These are phyloP conservation scores for Vitis labrusca DNA, from an alignment of 164 flowering plant genomes.

Conservation along the genomic window DNA sequence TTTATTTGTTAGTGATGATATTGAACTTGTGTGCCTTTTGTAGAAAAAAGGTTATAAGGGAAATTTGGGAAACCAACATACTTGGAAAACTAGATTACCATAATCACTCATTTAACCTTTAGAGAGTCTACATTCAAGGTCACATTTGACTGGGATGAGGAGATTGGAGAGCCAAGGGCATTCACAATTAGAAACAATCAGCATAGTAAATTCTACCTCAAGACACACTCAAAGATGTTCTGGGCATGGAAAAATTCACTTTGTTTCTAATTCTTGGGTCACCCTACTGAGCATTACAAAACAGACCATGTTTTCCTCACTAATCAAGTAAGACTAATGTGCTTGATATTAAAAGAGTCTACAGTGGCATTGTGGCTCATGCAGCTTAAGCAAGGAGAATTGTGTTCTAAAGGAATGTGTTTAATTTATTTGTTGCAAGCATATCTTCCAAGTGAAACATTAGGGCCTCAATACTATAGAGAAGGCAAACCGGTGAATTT, in stretches of 20 bases:
- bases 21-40: neutral
- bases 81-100: constrained; percentile 39
- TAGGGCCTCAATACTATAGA: constrained; percentile 50
- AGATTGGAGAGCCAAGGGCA: constrained; percentile 55
- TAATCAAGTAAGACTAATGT: constrained; percentile 41
- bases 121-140: constrained; percentile 40
- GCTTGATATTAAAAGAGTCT: neutral
- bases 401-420: neutral
- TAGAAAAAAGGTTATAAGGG: constrained; percentile 34
- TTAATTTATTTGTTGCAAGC: constrained; percentile 32
- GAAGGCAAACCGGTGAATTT: constrained; percentile 54
- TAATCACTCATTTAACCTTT: constrained; percentile 15
- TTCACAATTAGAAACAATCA: constrained; percentile 44
- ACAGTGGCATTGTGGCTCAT: no score
- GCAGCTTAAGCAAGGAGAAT: no score
- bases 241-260: constrained; percentile 44
- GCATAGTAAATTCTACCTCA: constrained; percentile 48
- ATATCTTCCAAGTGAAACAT: constrained; percentile 72
- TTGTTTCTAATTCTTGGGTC: constrained; percentile 68
- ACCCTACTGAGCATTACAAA: constrained; percentile 42
- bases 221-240: constrained; percentile 53
- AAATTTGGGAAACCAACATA: constrained; percentile 40
- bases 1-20: neutral
- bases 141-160: constrained; percentile 53
- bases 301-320: constrained; percentile 53